Conservation (phyloP, 345 rosid genomes). For the Eucalyptus virginea region DNA sequence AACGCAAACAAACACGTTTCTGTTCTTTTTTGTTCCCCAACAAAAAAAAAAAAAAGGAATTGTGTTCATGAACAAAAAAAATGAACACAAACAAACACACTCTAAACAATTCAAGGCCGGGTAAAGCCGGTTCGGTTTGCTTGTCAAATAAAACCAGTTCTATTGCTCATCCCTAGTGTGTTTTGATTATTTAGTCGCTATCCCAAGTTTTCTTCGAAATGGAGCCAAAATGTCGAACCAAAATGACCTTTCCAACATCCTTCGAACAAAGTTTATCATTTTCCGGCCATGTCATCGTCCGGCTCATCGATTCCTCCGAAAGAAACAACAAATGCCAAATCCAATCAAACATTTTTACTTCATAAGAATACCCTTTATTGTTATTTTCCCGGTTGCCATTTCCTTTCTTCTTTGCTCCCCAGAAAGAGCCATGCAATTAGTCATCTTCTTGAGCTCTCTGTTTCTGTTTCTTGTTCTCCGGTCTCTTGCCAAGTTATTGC, state of each 20-base stretch:
- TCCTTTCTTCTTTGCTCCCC: background rate
- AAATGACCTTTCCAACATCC: background rate
- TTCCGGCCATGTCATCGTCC: background rate
- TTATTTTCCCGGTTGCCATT: background rate
- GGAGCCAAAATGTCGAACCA: background rate
- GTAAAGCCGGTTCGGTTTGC: background rate
- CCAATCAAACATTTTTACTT: background rate
- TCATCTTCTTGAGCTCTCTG: background rate
- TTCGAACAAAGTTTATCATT: background rate
- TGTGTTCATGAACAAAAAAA: too few species aligned
- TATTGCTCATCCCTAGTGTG: background rate
- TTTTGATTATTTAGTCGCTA: background rate
- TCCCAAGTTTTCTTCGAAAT: background rate
- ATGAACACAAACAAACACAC: too few species aligned
- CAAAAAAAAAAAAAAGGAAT: too few species aligned
- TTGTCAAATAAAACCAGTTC: background rate
- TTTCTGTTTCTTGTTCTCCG: background rate
- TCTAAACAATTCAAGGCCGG: background rate
- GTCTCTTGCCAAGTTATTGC: background rate
- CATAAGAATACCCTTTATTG: background rate
- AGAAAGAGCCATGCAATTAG: background rate
- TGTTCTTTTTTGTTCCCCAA: too few species aligned
- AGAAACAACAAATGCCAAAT: too few species aligned
- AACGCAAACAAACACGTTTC: too few species aligned
- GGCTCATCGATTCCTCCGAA: background rate